These are phyloP conservation scores for Polyrhizophydium stewartii DNA, from an alignment of 371 early-diverging fungal genomes.

Conservation along the genomic window DNA sequence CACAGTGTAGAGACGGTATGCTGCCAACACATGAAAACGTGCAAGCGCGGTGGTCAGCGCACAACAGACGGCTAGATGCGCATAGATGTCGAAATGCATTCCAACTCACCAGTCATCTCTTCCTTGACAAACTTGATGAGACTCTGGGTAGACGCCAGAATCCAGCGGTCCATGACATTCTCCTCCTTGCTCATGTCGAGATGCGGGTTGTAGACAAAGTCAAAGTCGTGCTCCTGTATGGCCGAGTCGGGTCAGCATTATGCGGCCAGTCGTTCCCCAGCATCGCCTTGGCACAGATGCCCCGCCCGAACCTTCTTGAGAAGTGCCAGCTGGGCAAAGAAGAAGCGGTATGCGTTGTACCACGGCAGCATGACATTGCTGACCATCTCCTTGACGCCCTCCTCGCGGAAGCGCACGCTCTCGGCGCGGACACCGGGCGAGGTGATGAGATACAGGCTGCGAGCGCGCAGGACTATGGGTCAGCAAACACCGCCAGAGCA, in stretches of 20 bases:
- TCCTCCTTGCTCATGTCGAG: slow-evolving; percentile 61
- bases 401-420: slow-evolving; percentile 95
- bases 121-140: slow-evolving; percentile 85
- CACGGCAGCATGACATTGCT: slow-evolving; percentile 97
- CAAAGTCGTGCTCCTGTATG: slow-evolving; percentile 64
- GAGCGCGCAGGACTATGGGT: background rate
- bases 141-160: slow-evolving; percentile 90
- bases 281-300: no score
- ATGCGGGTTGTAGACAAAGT: slow-evolving; percentile 71
- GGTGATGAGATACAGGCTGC: slow-evolving; percentile 92
- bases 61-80: slow-evolving; percentile 85
- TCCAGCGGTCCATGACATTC: slow-evolving; percentile 98
- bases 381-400: slow-evolving; percentile 97
- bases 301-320: slow-evolving; percentile 69
- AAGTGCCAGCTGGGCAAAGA: slow-evolving; percentile 82
- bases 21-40: slow-evolving; percentile 5
- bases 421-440: slow-evolving; percentile 99
- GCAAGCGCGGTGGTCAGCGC: no score
- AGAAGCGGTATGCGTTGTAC: slow-evolving; percentile 99
- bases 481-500: no score
- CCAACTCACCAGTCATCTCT: slow-evolving; percentile 75
- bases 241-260: no score
- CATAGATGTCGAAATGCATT: background rate
- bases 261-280: no score
- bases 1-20: slow-evolving; percentile 97